A percentile compares a stretch with the other conserved stretches of the same genome.
These are phyloP conservation scores for Anacardium occidentale DNA, from an alignment of 345 rosid species.

Conservation along the genomic window DNA sequence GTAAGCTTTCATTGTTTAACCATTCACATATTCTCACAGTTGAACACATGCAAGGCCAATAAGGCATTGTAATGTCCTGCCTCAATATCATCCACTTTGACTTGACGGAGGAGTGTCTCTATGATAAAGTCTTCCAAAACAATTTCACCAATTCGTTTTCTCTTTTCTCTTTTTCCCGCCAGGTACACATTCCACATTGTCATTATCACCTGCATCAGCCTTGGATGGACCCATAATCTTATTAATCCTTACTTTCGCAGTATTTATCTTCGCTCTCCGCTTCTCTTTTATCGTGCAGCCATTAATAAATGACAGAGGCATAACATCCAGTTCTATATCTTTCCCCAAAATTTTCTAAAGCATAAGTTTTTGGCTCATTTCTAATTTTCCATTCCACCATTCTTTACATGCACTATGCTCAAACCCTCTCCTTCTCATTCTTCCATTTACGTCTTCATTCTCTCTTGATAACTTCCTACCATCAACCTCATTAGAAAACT, in stretches of 20 bases:
- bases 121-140: conserved; percentile 88
- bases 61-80: conserved; percentile 71
- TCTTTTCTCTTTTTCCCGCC: conserved; percentile 44
- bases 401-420: conserved; percentile 32
- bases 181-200: conserved; percentile 15
- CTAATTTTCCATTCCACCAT: conserved; percentile 86
- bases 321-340: conserved; percentile 59
- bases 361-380: conserved; percentile 61
- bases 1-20: not conserved
- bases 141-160: conserved; percentile 34
- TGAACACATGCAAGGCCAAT: conserved; percentile 65
- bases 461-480: conserved; percentile 11
- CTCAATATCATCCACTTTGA: conserved; percentile 79
- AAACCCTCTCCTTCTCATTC: conserved; percentile 18
- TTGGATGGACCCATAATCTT: conserved; percentile 45
- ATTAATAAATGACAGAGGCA: conserved; percentile 69
- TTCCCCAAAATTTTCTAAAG: conserved; percentile 64
- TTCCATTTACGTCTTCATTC: conserved; percentile 14
- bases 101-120: conserved; percentile 70
- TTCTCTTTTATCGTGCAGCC: conserved; percentile 42
- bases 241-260: conserved; percentile 59
- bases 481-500: conserved; percentile 34
- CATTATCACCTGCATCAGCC: conserved; percentile 19
- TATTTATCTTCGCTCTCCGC: conserved; percentile 61
- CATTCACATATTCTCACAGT: conserved; percentile 39